phyloP scores from a whole-genome alignment of 805 yeast species.

The Metschnikowia lachancei region DNA sequence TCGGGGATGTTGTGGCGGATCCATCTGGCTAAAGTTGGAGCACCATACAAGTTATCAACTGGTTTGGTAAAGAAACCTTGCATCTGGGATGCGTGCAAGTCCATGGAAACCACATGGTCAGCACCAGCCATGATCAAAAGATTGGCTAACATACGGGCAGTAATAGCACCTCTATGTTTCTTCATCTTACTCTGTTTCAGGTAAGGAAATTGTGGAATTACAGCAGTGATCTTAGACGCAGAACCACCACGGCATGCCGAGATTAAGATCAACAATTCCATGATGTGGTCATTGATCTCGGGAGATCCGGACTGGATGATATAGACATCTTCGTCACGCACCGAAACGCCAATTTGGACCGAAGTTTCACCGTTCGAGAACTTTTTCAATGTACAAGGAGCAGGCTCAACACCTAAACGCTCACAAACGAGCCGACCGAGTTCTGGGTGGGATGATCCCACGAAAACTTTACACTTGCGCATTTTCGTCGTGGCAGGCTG shows the following conservation, averaged over 20 bases:
- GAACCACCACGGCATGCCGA: slow-evolving; percentile 98
- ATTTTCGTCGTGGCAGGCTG: slow-evolving; percentile 34
- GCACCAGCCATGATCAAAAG: slow-evolving; percentile 97
- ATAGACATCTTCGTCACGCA: slow-evolving; percentile 95
- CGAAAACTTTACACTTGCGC: slow-evolving; percentile 97
- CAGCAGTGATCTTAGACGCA: slow-evolving; percentile 96
- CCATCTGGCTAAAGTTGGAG: slow-evolving; percentile 96
- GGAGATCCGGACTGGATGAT: slow-evolving; percentile 84
- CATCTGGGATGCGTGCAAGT: slow-evolving; percentile 95
- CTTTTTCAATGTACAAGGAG: slow-evolving; percentile 86
- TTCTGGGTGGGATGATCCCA: slow-evolving; percentile 95
- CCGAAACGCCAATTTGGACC: slow-evolving; percentile 91
- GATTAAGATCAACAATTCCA: slow-evolving; percentile 91
- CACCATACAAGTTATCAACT: slow-evolving; percentile 93
- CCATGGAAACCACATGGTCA: slow-evolving; percentile 98
- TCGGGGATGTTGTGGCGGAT: slow-evolving; percentile 85
- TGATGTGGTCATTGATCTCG: slow-evolving; percentile 86
- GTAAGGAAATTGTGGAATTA: slow-evolving; percentile 96
- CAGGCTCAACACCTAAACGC: slow-evolving; percentile 86
- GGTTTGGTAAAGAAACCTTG: slow-evolving; percentile 98
- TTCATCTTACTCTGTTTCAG: slow-evolving; percentile 94
- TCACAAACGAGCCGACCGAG: slow-evolving; percentile 88
- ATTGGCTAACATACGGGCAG: slow-evolving; percentile 97
- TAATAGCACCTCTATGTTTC: slow-evolving; percentile 97
- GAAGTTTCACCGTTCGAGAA: slow-evolving; percentile 98